Evolutionary conservation across 352 stramenopile species (phyloP).

Genomic region (Phytophthora syringae): DNA sequence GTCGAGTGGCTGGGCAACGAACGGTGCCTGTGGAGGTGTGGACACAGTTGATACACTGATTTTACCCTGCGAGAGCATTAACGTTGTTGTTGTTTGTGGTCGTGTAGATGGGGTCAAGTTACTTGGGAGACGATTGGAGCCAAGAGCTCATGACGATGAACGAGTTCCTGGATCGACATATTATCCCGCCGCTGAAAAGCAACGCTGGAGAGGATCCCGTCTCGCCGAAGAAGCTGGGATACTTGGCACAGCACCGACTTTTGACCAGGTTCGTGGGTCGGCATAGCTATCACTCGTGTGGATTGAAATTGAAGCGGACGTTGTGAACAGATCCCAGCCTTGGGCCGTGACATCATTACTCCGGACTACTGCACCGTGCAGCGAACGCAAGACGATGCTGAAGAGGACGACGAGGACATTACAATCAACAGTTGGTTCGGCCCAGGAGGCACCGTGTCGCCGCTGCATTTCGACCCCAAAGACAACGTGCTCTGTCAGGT

Average conservation of each 20-base stretch:
- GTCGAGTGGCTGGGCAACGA: conserved; percentile 67
- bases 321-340: conserved; percentile 70
- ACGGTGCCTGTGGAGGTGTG: conserved; percentile 86
- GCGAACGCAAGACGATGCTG: conserved; percentile 47
- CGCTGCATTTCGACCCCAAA: conserved; percentile 89
- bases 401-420: conserved; percentile 68
- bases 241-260: conserved; percentile 90
- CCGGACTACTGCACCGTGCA: conserved; percentile 90
- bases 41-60: neutral
- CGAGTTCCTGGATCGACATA: conserved; percentile 76
- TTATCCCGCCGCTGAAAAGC: conserved; percentile 28
- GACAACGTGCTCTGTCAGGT: conserved; percentile 92
- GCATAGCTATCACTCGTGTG: neutral
- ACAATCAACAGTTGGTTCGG: conserved; percentile 91
- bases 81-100: neutral
- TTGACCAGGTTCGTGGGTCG: conserved; percentile 76
- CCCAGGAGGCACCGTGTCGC: conserved; percentile 78
- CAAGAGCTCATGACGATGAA: conserved; percentile 85
- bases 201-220: neutral
- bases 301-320: conserved; percentile 18
- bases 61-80: neutral
- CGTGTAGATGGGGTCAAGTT: conserved; percentile 74
- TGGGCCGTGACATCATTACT: conserved; percentile 82
- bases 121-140: conserved; percentile 80
- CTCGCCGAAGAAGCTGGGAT: conserved; percentile 46